A percentile compares a stretch with the other conserved stretches of the same genome.
phyloP scores from a whole-genome alignment of 208 protist species.

The Tetramitus jugosus region DNA sequence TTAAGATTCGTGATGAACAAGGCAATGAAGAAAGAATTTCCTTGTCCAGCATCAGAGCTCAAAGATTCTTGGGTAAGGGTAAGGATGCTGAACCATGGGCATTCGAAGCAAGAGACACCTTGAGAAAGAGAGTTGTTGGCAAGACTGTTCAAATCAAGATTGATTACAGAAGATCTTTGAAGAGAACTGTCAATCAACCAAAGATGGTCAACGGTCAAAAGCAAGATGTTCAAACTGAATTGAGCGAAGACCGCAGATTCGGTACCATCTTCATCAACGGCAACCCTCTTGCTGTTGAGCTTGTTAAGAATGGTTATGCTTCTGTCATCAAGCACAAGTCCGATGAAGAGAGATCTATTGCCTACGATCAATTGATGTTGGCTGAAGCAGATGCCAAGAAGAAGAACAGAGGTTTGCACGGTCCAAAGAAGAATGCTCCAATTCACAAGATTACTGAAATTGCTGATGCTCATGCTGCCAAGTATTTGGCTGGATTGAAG shows the following conservation, averaged over 20 bases:
- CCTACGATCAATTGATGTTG: neutral
- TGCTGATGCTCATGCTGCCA: constrained; percentile 10
- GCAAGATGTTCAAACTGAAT: neutral
- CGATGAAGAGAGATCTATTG: neutral
- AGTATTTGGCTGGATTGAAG: constrained; percentile 23
- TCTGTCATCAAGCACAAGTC: neutral
- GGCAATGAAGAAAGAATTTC: neutral
- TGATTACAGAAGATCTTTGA: constrained; percentile 13
- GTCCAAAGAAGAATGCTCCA: neutral
- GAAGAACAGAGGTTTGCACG: constrained; percentile 3
- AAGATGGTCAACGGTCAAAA: neutral
- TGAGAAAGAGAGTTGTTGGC: constrained; percentile 22
- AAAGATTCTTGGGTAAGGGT: neutral
- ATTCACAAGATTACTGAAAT: neutral
- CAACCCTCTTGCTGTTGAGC: constrained; percentile 2
- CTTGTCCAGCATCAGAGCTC: neutral
- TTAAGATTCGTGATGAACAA: constrained; percentile 34
- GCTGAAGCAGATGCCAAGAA: neutral
- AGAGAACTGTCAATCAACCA: neutral
- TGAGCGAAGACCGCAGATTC: neutral
- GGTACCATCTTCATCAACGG: neutral
- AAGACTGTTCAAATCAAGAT: constrained; percentile 15
- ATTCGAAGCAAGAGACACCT: constrained; percentile 18
- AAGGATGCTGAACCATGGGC: neutral
- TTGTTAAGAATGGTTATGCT: neutral